A percentile compares a stretch with the other conserved stretches of the same genome.
These are phyloP conservation scores for Phytophthora multivora DNA, from an alignment of 352 stramenopile genomes.

Conservation along the genomic window DNA sequence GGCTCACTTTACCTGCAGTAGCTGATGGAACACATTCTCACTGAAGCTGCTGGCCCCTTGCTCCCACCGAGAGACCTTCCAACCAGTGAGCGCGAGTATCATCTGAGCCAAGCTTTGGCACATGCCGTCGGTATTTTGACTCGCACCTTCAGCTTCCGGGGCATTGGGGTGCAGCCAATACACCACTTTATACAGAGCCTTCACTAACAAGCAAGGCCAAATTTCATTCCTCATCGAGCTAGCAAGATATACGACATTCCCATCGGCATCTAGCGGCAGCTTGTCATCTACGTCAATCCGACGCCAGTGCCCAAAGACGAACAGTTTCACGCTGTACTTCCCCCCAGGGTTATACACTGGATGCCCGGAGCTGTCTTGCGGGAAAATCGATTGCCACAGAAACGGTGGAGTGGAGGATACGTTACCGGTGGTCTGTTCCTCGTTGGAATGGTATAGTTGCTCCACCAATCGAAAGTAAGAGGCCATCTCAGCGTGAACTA, in stretches of 20 bases:
- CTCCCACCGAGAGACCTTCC: conserved; percentile 58
- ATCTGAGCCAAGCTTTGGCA: conserved; percentile 37
- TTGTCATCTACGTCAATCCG: conserved; percentile 75
- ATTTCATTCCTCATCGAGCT: conserved; percentile 71
- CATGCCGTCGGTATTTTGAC: conserved; percentile 12
- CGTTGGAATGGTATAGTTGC: conserved; percentile 43
- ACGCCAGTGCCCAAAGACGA: conserved; percentile 74
- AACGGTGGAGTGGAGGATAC: conserved; percentile 32
- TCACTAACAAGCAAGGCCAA: conserved; percentile 69
- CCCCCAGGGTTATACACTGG: conserved; percentile 73
- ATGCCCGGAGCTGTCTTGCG: conserved; percentile 50
- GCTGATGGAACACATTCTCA: conserved; percentile 45
- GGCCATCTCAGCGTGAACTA: conserved; percentile 66
- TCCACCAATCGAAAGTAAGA: conserved; percentile 77
- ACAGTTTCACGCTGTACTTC: conserved; percentile 79
- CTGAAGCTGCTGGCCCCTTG: conserved; percentile 6
- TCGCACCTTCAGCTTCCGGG: background rate
- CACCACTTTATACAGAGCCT: conserved; percentile 75
- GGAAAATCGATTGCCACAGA: conserved; percentile 78
- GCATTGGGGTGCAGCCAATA: conserved; percentile 44
- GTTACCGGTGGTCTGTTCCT: background rate
- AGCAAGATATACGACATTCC: conserved; percentile 56
- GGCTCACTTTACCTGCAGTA: conserved; percentile 34
- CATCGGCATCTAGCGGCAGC: conserved; percentile 56
- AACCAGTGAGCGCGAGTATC: conserved; percentile 57